Percentiles rank a stretch among this genome's conserved stretches.
These are phyloP conservation scores for Yamadazyma sp. DNA, from an alignment of 805 yeast species.

Conservation along the genomic window DNA sequence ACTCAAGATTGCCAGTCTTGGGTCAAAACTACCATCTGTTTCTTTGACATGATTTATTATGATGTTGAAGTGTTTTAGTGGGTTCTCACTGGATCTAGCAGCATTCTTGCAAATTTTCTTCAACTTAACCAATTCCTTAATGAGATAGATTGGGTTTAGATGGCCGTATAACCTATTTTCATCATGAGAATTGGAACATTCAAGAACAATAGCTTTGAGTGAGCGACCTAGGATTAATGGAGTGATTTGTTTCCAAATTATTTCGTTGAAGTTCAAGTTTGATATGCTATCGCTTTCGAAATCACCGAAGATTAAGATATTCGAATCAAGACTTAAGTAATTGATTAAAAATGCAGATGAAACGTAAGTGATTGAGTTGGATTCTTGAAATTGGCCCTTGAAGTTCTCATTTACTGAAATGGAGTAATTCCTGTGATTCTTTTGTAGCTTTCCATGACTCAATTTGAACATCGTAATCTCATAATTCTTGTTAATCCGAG, in stretches of 20 bases:
- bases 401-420: conserved; percentile 23
- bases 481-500: conserved; percentile 20
- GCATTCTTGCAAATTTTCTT: conserved; percentile 17
- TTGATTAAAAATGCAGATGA: conserved; percentile 59
- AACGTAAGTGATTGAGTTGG: conserved; percentile 26
- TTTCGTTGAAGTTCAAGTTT: conserved; percentile 29
- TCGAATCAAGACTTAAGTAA: conserved; percentile 29
- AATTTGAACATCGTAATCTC: conserved; percentile 32
- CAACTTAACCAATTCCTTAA: conserved; percentile 50
- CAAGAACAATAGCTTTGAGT: conserved; percentile 64
- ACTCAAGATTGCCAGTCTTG: conserved; percentile 52
- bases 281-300: conserved; percentile 67
- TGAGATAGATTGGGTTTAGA: conserved; percentile 63
- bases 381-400: conserved; percentile 8
- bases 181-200: conserved; percentile 60
- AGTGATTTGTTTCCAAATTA: conserved; percentile 60
- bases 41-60: conserved; percentile 49
- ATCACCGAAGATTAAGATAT: conserved; percentile 76
- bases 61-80: conserved; percentile 45
- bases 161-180: conserved; percentile 70
- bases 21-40: conserved; percentile 44
- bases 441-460: conserved; percentile 30
- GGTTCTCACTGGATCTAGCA: conserved; percentile 18
- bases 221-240: conserved; percentile 36
- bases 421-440: conserved; percentile 14